Base-by-base conservation (phyloP, 2,329 filamentous ascomycete genomes). In the Fusarium anguioides region DNA sequence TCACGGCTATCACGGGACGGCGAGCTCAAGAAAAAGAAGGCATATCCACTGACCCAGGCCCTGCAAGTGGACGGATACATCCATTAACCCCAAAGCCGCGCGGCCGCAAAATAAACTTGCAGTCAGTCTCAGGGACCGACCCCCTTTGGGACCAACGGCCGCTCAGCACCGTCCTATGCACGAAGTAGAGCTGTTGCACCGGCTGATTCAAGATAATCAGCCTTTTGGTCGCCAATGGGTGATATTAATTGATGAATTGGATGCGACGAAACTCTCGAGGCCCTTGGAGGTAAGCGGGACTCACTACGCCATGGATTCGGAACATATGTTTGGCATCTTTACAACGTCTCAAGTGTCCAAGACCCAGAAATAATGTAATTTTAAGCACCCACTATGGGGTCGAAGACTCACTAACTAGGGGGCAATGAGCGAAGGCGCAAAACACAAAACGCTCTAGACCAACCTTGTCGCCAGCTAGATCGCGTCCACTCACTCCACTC, bases 101-200 rank as follows among this genome's bases (percentile, higher is more conserved):
- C 64, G 64, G 59, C 64, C 64, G 44, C 64, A 67, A 53, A 68
- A 67, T 67, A 68, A 60, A 68, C 64, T 67, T 59, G 36, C 63
- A 64, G 64, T 64, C 47, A 53, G 64, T 64, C 63, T 67, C 58
- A 66, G 63, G 58, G 45, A 55, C 48, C 47, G 44, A 40, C 49
- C 59, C 58, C 57, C 31, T 54, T 48, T 56, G 29, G 41, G 40
- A 20, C 37, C 29, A 41, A 42, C 24, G 35, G 39, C 50, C 58
- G 59, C 49, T 47, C 56, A 46, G 21, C 37, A 20, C 49, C 41
- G 49, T 47, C 44, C 11, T 48, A 47, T 44, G 44, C 49, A 45
- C 41, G 47, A 47, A 24, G 39, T 40, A 48, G 61, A 41, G 26
- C 48, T 55, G 54, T 49, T 55, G 54, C 48, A 59, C 53, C 24